A percentile compares a stretch with the other conserved stretches of the same genome.
Evolutionary conservation across 768 basidiomycete species (phyloP).

Genomic region (Plicaturopsis crispa): DNA sequence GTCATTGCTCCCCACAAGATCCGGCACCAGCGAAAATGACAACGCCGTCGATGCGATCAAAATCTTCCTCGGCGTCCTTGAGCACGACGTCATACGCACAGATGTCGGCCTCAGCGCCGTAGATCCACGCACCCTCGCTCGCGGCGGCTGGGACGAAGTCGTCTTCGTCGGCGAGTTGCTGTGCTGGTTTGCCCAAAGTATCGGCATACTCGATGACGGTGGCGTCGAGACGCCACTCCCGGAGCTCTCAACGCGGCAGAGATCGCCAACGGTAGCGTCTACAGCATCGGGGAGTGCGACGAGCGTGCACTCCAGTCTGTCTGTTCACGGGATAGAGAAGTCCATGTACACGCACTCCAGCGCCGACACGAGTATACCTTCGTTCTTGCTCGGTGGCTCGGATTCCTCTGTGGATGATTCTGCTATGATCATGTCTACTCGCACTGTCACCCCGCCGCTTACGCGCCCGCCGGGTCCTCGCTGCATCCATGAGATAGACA

Average conservation of each 20-base stretch:
- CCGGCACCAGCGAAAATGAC: conserved; percentile 26
- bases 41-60: conserved; percentile 59
- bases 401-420: conserved; percentile 2
- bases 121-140: conserved; percentile 58
- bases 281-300: conserved; percentile 27
- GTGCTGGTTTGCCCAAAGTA: conserved; percentile 56
- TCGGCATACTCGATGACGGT: conserved; percentile 23
- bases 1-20: conserved; percentile 13
- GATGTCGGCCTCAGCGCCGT: conserved; percentile 61
- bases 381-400: too few species aligned
- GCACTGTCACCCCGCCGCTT: conserved; percentile 4
- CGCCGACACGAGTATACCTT: background rate
- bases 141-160: conserved; percentile 61
- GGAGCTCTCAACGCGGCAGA: background rate
- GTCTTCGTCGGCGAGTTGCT: conserved; percentile 58
- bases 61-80: conserved; percentile 67
- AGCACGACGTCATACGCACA: conserved; percentile 49
- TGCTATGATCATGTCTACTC: conserved; percentile 15
- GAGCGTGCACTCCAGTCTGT: conserved; percentile 21
- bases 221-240: background rate
- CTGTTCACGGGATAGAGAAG: conserved; percentile 13
- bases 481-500: conserved; percentile 52
- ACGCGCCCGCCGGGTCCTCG: conserved; percentile 16
- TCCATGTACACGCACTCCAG: background rate
- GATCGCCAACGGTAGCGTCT: conserved; percentile 7